Percentiles rank a stretch among this genome's conserved stretches.
Conservation (phyloP, 306 rosid species). For the Ormosia emarginata region DNA sequence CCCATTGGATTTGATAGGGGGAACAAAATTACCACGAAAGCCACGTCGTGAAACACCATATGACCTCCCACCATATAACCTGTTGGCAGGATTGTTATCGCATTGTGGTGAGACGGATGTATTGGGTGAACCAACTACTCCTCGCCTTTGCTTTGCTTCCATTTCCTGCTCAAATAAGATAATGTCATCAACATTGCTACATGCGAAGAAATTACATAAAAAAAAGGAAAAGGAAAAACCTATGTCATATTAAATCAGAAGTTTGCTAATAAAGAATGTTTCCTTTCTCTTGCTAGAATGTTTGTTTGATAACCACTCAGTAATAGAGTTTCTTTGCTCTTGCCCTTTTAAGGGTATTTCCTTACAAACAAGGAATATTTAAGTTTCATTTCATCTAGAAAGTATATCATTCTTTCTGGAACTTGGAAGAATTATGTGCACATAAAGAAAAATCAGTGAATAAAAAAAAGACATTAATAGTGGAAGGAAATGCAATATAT, state of each 20-base stretch:
- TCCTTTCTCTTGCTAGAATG: slow-evolving; percentile 12
- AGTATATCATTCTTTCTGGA: neutral
- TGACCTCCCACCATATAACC: slow-evolving; percentile 65
- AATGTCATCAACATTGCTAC: neutral
- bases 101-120: slow-evolving; percentile 36
- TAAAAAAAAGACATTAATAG: neutral
- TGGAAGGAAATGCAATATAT: neutral
- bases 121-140: slow-evolving; percentile 31
- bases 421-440: neutral
- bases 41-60: slow-evolving; percentile 83
- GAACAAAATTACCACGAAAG: slow-evolving; percentile 82
- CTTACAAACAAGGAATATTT: neutral
- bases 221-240: neutral
- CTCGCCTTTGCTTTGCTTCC: slow-evolving; percentile 30
- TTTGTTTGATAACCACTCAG: neutral
- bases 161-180: slow-evolving; percentile 24
- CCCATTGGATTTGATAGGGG: slow-evolving; percentile 82
- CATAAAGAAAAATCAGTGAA: neutral
- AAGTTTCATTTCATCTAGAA: neutral
- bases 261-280: neutral
- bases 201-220: neutral
- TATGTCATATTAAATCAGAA: neutral
- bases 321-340: neutral
- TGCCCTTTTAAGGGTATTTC: neutral
- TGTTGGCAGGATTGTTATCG: slow-evolving; percentile 33